A percentile compares a stretch with the other conserved stretches of the same genome.
phyloP scores from a whole-genome alignment of 257 asterid species.

The Prunella vulgaris region DNA sequence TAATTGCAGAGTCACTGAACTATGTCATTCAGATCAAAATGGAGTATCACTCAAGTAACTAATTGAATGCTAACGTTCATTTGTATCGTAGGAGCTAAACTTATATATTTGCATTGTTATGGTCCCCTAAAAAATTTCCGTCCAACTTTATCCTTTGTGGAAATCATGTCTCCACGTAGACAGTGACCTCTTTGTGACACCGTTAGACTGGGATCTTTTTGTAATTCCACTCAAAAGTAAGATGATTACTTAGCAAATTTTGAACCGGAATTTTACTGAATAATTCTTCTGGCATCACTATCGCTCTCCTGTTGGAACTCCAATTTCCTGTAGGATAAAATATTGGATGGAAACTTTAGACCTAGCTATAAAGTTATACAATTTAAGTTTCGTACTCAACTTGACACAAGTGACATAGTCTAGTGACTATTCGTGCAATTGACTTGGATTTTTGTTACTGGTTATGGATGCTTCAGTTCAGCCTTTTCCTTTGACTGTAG shows the following conservation, averaged over 20 bases:
- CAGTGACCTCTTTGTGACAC: not conserved
- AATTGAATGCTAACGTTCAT: not conserved
- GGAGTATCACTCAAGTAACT: not conserved
- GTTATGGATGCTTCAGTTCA: slow-evolving; percentile 24
- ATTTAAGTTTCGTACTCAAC: not conserved
- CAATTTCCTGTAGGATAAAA: not conserved
- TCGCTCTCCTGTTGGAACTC: too few relatives aligned
- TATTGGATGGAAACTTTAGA: not conserved
- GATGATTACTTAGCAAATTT: not conserved
- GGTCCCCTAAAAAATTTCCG: not conserved
- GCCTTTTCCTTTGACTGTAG: slow-evolving; percentile 40
- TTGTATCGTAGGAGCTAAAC: not conserved
- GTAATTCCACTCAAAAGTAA: not conserved
- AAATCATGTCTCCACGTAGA: not conserved
- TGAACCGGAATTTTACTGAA: not conserved
- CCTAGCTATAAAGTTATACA: not conserved
- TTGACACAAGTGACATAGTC: not conserved
- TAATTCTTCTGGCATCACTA: not conserved
- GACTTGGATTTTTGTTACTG: slow-evolving; percentile 17
- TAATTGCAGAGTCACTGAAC: not conserved
- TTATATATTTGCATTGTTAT: not conserved
- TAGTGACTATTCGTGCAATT: not conserved
- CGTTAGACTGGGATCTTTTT: not conserved
- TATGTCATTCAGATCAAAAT: not conserved
- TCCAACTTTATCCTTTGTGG: not conserved